Evolutionary conservation across 164 flowering plant species (phyloP).

Genomic region (Berberis thunbergii): DNA sequence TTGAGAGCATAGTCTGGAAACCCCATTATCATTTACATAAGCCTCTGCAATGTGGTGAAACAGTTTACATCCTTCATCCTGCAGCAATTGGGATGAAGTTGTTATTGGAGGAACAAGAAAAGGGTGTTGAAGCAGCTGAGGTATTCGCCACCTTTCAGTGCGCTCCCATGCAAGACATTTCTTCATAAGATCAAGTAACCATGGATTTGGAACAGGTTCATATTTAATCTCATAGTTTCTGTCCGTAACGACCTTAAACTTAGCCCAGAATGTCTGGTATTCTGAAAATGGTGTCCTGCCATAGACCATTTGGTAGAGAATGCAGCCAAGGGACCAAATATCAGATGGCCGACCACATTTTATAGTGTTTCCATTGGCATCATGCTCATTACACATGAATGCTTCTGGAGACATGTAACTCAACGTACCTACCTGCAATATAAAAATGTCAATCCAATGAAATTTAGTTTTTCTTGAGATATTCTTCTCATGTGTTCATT

Average conservation of each 20-base stretch:
- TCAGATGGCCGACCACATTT: slow-evolving; percentile 98
- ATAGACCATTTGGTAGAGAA: slow-evolving; percentile 95
- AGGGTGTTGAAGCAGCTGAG: slow-evolving; percentile 81
- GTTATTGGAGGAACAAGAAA: slow-evolving; percentile 79
- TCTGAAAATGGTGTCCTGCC: slow-evolving; percentile 94
- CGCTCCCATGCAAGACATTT: slow-evolving; percentile 96
- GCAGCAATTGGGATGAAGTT: slow-evolving; percentile 23
- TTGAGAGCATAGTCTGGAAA: slow-evolving; percentile 36
- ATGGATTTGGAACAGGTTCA: slow-evolving; percentile 66
- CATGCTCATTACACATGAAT: slow-evolving; percentile 93
- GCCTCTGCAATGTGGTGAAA: slow-evolving; percentile 48
- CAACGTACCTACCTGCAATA: slow-evolving; percentile 82
- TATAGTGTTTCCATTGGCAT: slow-evolving; percentile 74
- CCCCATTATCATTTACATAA: slow-evolving; percentile 35
- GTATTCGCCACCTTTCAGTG: slow-evolving; percentile 82
- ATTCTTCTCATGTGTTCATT: too few species aligned
- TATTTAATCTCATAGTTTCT: slow-evolving; percentile 69
- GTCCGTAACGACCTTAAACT: slow-evolving; percentile 90
- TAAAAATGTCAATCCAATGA: not conserved
- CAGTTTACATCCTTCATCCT: slow-evolving; percentile 27
- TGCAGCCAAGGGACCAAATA: slow-evolving; percentile 99
- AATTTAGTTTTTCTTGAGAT: too few species aligned
- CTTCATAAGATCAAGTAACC: slow-evolving; percentile 89
- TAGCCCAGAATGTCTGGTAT: slow-evolving; percentile 97
- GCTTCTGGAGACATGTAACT: slow-evolving; percentile 99